phyloP scores from a whole-genome alignment of 2,329 filamentous ascomycete species.

The Fonsecaea pugnacius region DNA sequence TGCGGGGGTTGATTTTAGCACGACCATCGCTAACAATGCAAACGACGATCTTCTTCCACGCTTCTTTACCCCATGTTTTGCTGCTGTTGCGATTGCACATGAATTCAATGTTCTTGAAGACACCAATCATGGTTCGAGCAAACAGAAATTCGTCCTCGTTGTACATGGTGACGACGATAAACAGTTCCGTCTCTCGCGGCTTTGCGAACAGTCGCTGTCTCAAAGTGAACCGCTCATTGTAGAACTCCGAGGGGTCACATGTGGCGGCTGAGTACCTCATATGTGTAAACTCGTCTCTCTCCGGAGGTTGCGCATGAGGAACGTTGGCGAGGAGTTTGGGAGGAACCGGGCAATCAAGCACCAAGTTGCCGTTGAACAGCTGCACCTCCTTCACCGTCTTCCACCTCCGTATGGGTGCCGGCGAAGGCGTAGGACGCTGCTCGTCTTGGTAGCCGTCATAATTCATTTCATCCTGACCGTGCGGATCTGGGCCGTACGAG shows the following conservation, averaged over 20 bases:
- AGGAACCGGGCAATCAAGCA: constrained; percentile 94
- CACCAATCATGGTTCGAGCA: constrained; percentile 91
- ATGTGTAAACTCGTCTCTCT: constrained; percentile 78
- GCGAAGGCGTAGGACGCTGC: constrained; percentile 52
- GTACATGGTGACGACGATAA: constrained; percentile 98
- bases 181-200: constrained; percentile 87
- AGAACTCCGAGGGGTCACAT: constrained; percentile 88
- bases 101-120: constrained; percentile 98
- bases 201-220: constrained; percentile 92
- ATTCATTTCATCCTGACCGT: constrained; percentile 45
- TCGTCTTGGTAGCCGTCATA: constrained; percentile 40
- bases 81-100: constrained; percentile 93
- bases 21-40: constrained; percentile 96
- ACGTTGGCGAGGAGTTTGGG: constrained; percentile 85
- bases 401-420: constrained; percentile 77
- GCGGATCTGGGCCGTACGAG: constrained; percentile 65
- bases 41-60: constrained; percentile 99
- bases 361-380: constrained; percentile 92
- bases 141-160: constrained; percentile 98
- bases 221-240: constrained; percentile 84
- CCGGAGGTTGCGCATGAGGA: constrained; percentile 75
- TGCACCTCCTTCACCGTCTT: constrained; percentile 99
- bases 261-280: constrained; percentile 93
- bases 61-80: constrained; percentile 97
- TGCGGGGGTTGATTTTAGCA: constrained; percentile 93